These are phyloP conservation scores for Naganishia vaughanmartiniae DNA, from an alignment of 768 basidiomycete species.

Conservation along the genomic window DNA sequence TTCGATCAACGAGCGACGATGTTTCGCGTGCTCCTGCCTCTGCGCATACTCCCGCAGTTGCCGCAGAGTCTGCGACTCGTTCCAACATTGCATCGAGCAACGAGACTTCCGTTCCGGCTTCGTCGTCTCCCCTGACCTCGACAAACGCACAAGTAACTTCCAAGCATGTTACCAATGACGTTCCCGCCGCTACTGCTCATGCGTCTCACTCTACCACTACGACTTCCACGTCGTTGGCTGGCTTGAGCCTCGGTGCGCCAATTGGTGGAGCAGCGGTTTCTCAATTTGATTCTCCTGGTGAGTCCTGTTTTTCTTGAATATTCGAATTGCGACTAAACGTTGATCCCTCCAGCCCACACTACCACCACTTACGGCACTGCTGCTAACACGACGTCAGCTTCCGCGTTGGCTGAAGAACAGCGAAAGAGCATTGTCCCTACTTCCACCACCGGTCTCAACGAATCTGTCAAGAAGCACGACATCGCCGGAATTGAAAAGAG, in stretches of 20 bases:
- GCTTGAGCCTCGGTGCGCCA: constrained; percentile 25
- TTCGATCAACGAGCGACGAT: constrained; percentile 16
- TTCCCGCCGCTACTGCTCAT: not conserved
- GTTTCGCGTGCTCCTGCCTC: not conserved
- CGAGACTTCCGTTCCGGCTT: too few relatives aligned
- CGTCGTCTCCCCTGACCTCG: too few relatives aligned
- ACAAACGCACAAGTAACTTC: not conserved
- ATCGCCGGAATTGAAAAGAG: not conserved
- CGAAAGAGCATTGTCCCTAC: not conserved
- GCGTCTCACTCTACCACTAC: not conserved
- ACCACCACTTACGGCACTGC: not conserved
- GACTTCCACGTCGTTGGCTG: constrained; percentile 2
- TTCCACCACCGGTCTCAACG: not conserved
- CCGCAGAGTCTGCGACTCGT: not conserved
- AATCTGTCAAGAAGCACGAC: not conserved
- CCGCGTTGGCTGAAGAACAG: not conserved
- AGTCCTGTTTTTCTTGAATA: not conserved
- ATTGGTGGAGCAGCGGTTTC: constrained; percentile 5
- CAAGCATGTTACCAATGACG: not conserved
- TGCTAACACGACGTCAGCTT: not conserved
- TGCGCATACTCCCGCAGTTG: not conserved
- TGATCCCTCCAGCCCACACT: not conserved
- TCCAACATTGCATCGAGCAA: not conserved
- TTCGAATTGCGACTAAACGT: not conserved
- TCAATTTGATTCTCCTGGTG: not conserved